Evolutionary conservation across 2,329 filamentous ascomycete genomes (phyloP), one percentile per base, ranked within the genome.

Genomic region (Lachnellula hyalina): DNA sequence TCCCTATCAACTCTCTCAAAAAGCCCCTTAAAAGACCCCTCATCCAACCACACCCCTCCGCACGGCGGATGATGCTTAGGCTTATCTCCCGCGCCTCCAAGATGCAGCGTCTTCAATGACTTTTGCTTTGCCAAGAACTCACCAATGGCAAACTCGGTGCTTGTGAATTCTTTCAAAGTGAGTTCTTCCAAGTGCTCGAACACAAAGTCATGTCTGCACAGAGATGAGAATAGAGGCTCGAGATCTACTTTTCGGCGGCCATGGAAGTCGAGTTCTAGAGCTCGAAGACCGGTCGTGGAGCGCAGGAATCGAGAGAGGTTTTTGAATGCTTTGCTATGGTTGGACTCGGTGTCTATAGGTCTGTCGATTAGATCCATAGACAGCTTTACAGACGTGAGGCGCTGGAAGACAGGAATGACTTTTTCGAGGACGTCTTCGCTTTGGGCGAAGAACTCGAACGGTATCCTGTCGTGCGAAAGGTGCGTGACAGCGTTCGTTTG

Each of bases 61-160:
- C 71, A 70, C 19, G 71, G 70, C 3, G 69, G 61, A 60, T 74
- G 73, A 55, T 70, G 68, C 5, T 70, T 68, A 35, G 70, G 70
- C 41, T 71, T 72, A 12, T 74, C 61, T 5, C 75, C 76, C 17
- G 71, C 68, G 4, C 75, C 75, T 17, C 77, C 77, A 9, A 80
- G 69, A 3, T 74, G 73, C 7, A 79, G 63, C 1, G 72, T 69
- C 45, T 67, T 62, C 28, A 79, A 67, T 0, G 72, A 73, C 11
- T 69, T 69, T 56, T 77, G 75, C 4, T 71, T 62, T 17, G 71
- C 61, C 21, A 79, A 55, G 56, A 79, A 78, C 5, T 66, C 60
- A 19, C 70, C 70, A 17, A 79, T 70, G 51, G 75, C 73, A 5
- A 71, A 67, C 61, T 77, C 75, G 42, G 73, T 72, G 61, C 72